Evolutionary conservation across 352 stramenopile species (phyloP).

Genomic region (Blastocystis hominis): DNA sequence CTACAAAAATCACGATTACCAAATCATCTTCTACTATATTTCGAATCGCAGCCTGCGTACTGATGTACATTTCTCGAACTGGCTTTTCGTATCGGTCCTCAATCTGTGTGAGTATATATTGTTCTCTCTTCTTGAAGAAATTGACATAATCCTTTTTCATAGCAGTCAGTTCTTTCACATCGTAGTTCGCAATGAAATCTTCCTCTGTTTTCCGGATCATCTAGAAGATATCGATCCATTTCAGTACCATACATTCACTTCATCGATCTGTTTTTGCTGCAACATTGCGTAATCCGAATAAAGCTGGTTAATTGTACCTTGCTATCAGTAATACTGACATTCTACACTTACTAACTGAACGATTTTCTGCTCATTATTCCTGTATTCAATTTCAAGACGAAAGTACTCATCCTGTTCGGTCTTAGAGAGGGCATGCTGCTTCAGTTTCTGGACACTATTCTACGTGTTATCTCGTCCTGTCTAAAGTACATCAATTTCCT

Average conservation of each 20-base stretch:
- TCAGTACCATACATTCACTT: background rate
- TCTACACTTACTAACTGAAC: background rate
- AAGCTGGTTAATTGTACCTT: background rate
- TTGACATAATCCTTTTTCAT: background rate
- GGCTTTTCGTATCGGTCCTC: conserved; percentile 26
- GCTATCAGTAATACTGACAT: background rate
- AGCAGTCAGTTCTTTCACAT: background rate
- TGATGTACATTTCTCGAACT: background rate
- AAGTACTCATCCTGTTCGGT: background rate
- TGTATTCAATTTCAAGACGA: background rate
- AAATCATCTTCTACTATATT: background rate
- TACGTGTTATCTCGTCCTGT: background rate
- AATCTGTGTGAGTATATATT: background rate
- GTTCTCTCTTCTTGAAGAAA: background rate
- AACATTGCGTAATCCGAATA: background rate
- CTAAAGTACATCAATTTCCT: background rate
- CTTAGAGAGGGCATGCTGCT: background rate
- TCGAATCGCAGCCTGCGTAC: background rate
- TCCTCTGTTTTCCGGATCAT: background rate
- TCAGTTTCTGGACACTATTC: background rate
- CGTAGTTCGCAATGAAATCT: background rate
- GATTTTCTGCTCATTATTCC: background rate
- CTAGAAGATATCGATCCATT: background rate
- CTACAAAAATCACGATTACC: background rate
- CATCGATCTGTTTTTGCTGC: background rate